Evolutionary conservation across 2,329 filamentous ascomycete genomes (phyloP).

Genomic region (Neofusicoccum parvum): DNA sequence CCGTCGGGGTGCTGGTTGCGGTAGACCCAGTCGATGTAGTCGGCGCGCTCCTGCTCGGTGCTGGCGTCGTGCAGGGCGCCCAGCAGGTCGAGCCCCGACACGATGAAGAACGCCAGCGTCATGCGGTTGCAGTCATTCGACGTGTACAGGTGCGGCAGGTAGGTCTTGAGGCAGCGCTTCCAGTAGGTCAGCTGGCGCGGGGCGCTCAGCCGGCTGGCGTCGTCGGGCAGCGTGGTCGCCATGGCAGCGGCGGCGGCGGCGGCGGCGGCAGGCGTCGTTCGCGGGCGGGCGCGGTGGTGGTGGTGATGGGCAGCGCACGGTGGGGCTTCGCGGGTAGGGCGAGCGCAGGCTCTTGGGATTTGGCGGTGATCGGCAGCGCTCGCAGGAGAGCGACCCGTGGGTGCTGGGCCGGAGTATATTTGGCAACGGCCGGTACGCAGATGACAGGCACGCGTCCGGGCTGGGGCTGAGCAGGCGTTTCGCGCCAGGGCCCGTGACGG

Average conservation of each 20-base stretch:
- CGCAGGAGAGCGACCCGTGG: conserved; percentile 2
- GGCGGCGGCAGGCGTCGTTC: not conserved
- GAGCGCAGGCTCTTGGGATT: not conserved
- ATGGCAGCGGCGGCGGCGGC: conserved; percentile 7
- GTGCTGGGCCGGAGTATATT: conserved; percentile 7
- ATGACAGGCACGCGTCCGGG: conserved; percentile 5
- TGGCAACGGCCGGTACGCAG: conserved; percentile 4
- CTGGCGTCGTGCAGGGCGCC: conserved; percentile 61
- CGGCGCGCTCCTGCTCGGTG: conserved; percentile 54
- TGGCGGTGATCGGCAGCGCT: not conserved
- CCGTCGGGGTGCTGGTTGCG: conserved; percentile 81
- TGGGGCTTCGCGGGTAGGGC: conserved; percentile 15
- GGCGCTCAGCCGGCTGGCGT: conserved; percentile 34
- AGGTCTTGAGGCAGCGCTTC: conserved; percentile 80
- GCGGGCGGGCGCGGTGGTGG: not conserved
- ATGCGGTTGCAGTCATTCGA: conserved; percentile 89
- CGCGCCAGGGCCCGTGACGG: not conserved
- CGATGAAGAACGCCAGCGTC: conserved; percentile 84
- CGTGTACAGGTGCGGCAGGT: conserved; percentile 81
- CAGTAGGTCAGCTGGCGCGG: conserved; percentile 81
- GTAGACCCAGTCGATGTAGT: conserved; percentile 76
- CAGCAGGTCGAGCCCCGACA: conserved; percentile 83
- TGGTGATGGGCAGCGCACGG: not conserved
- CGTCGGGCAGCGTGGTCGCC: not conserved
- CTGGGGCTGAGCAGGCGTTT: conserved; percentile 8